Base-by-base conservation (phyloP, 2,329 filamentous ascomycete genomes). In the Geosmithia putterillii region DNA sequence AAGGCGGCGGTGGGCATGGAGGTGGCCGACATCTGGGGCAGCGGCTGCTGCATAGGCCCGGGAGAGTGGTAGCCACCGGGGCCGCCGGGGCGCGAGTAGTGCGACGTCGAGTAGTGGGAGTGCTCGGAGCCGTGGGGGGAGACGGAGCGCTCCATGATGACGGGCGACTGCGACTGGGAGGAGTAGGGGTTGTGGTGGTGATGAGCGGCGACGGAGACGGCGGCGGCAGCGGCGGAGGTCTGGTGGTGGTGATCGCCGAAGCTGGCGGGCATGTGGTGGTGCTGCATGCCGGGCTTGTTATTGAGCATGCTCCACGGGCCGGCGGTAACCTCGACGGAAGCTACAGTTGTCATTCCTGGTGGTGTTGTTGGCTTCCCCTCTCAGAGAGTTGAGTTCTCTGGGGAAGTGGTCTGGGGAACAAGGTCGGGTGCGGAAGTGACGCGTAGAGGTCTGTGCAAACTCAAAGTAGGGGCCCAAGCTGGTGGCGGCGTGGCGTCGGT, bases 111-210 rank as follows among this genome's bases (percentile, higher is more conserved):
- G 55, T 74, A 75, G 46, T 72, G 67, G 5, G 73, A 77, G 55
- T 73, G 70, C 50, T 78, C 74, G 14, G 74, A 78, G 44, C 73
- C 73, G 57, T 79, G 74, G 9, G 74, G 73, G 7, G 74, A 78
- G 50, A 66, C 70, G 40, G 72, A 68, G 45, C 73, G 70, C 44
- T 78, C 74, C 54, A 76, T 67, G 15, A 51, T 55, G 40, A 62
- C 52, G 47, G 60, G 53, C 44, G 54, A 49, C n/a, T n/a, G n/a
- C n/a, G n/a, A n/a, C n/a, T n/a, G n/a, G n/a, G n/a, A n/a, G n/a
- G n/a, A n/a, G n/a, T n/a, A n/a, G n/a, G n/a, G n/a, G n/a, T n/a
- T n/a, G n/a, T n/a, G n/a, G 42, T 56, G 53, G 44, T 57, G 58
- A 44, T 53, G 55, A 25, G 48, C 52, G 28, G 48, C 52, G n/a